Evolutionary conservation across 2,329 filamentous ascomycete species (phyloP).

Genomic region (Beauveria brongniartii): DNA sequence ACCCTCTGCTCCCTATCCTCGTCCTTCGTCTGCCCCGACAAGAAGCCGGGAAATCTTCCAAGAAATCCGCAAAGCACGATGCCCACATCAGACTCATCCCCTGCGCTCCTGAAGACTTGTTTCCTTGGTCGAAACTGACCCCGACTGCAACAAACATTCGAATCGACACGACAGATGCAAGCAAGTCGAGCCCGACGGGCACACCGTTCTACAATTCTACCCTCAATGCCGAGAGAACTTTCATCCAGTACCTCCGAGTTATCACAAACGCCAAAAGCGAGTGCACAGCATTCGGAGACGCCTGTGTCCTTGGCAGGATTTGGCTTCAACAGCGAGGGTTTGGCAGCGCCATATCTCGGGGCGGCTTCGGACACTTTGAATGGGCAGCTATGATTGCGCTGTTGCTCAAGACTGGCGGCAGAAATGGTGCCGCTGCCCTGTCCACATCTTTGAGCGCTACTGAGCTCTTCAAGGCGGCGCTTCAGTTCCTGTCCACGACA

Average conservation of each 20-base stretch:
- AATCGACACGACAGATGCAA: conserved; percentile 36
- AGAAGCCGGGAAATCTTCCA: conserved; percentile 15
- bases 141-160: conserved; percentile 65
- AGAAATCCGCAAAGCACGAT: conserved; percentile 27
- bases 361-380: conserved; percentile 90
- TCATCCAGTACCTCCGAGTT: conserved; percentile 66
- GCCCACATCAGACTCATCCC: conserved; percentile 70
- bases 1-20: conserved; percentile 65
- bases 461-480: conserved; percentile 85
- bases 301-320: conserved; percentile 74
- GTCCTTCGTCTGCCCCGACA: conserved; percentile 27
- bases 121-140: conserved; percentile 62
- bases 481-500: conserved; percentile 76
- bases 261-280: conserved; percentile 61
- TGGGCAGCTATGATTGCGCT: conserved; percentile 77
- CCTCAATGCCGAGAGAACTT: conserved; percentile 67
- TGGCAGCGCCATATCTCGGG: conserved; percentile 56
- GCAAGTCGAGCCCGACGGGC: conserved; percentile 34
- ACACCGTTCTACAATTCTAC: conserved; percentile 89
- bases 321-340: conserved; percentile 90
- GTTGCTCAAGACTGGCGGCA: conserved; percentile 68
- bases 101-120: conserved; percentile 59
- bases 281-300: conserved; percentile 69
- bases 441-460: conserved; percentile 80
- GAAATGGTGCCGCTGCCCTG: conserved; percentile 62